Conservation (phyloP, 2,329 filamentous ascomycete genomes). For the Lasiodiplodia theobromae region DNA sequence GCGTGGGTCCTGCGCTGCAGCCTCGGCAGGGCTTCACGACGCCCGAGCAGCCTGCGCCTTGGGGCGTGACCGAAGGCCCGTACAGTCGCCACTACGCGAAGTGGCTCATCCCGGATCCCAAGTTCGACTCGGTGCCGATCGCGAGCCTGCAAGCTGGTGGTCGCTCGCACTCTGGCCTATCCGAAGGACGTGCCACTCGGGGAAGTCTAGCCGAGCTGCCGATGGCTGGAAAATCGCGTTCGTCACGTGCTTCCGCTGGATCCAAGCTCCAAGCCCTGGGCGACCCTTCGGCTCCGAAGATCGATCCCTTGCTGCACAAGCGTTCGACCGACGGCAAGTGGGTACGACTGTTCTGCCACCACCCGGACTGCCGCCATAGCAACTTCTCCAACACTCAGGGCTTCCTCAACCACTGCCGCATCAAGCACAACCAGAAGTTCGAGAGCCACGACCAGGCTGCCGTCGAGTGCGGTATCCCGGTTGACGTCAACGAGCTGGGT, state of each 20-base stretch:
- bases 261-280: slow-evolving; percentile 51
- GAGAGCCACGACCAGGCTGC: slow-evolving; percentile 96
- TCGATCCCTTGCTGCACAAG: slow-evolving; percentile 82
- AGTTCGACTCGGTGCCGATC: slow-evolving; percentile 70
- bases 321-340: slow-evolving; percentile 81
- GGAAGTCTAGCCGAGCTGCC: slow-evolving; percentile 70
- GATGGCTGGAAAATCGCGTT: slow-evolving; percentile 59
- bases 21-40: slow-evolving; percentile 67
- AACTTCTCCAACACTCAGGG: slow-evolving; percentile 97
- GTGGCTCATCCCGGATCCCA: slow-evolving; percentile 90
- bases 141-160: slow-evolving; percentile 43
- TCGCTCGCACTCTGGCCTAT: slow-evolving; percentile 45
- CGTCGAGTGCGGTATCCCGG: slow-evolving; percentile 81
- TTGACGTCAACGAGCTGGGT: slow-evolving; percentile 70
- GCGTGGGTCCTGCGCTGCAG: slow-evolving; percentile 74
- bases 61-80: slow-evolving; percentile 89
- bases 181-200: slow-evolving; percentile 80
- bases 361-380: slow-evolving; percentile 78
- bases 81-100: slow-evolving; percentile 94
- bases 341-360: slow-evolving; percentile 83
- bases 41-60: slow-evolving; percentile 82
- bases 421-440: slow-evolving; percentile 91
- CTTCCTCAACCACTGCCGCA: slow-evolving; percentile 99
- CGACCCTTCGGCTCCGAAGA: slow-evolving; percentile 62
- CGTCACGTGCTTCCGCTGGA: slow-evolving; percentile 63